Conservation (phyloP, 768 basidiomycete species). For the Psilocybe subaeruginosa region DNA sequence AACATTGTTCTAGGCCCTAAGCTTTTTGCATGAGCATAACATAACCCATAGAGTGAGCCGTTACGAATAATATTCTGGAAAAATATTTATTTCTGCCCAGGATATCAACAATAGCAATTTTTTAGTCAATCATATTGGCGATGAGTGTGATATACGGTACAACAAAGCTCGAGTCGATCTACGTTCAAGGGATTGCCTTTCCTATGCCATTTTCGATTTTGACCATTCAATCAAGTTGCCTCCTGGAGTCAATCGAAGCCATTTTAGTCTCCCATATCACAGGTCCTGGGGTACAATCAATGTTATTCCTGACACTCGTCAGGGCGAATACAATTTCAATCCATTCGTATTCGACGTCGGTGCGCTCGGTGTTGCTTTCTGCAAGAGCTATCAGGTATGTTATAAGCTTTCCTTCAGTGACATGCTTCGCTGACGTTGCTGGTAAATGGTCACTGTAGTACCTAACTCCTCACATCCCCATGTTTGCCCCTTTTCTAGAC, state of each 20-base stretch:
- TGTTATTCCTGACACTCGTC: conserved; percentile 3
- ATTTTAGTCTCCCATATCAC: conserved; percentile 12
- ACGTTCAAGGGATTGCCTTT: conserved; percentile 9
- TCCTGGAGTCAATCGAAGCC: background rate
- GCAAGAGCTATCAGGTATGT: conserved; percentile 4
- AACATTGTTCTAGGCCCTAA: no score
- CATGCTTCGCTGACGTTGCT: conserved; percentile 12
- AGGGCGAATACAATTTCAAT: conserved; percentile 27
- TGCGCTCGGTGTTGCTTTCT: conserved; percentile 18
- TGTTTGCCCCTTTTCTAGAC: conserved; percentile 32
- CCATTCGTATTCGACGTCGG: conserved; percentile 30
- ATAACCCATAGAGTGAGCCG: no score
- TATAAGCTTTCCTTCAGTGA: conserved; percentile 10
- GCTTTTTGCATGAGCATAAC: no score
- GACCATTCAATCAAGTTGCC: conserved; percentile 19
- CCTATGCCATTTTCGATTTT: conserved; percentile 25
- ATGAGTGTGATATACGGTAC: background rate
- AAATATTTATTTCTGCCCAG: conserved; percentile 12
- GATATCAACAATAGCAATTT: conserved; percentile 15
- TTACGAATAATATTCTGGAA: no score
- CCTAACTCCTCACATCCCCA: conserved; percentile 16
- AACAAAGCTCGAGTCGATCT: background rate
- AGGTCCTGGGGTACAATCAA: no score
- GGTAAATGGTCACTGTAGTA: background rate
- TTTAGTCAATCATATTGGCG: conserved; percentile 18